Base-by-base conservation (phyloP, 2,329 filamentous ascomycete species). In the Trichoderma sp. region DNA sequence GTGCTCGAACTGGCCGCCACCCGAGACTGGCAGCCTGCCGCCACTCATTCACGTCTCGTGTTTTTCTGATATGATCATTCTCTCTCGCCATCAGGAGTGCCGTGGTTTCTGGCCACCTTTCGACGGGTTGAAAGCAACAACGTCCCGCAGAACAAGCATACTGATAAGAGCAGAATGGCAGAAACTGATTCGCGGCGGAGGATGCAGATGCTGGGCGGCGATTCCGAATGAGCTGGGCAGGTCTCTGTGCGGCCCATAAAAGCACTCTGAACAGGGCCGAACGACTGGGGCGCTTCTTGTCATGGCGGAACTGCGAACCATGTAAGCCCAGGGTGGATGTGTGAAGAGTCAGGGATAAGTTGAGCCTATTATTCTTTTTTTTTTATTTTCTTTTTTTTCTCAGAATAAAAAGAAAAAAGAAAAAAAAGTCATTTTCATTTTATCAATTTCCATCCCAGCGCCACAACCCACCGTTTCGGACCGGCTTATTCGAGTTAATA, bases 401-500 rank as follows among this genome's bases (percentile, higher is more conserved):
- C 11, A 56, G 14, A 56, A 64, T 27, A 57, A 57, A 47, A 64
- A 43, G 7, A 16, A 31, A 56, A 24, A 27, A 43, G n/a, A 40
- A 40, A 31, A 56, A n/a, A 40, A 43, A 16, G 3, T 7, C 21
- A 0, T 49, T 66, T 59, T 59, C 57, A 27, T 35, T 29, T 49
- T 58, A 27, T 59, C 37, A 21, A 58, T 59, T 52, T 37, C 27
- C 21, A 37, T 37, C 63, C 63, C 40, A 33, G 21, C 35, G 55
- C 14, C 21, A 47, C 27, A 37, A 31, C 16, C 53, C 55, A 67
- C 63, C 63, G 63, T 67, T 67, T 67, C 63, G 63, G 63, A 67
- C 63, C 63, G 55, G 59, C 63, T 67, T 40, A 40, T 21, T 52
- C 27, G 40, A 52, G 24, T 59, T n/a, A 52, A 59, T 49, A 58